Percentiles rank a stretch among this genome's conserved stretches.
These are phyloP conservation scores for Heracleum sosnowskyi DNA, from an alignment of 129 eudicot species.

Conservation along the genomic window DNA sequence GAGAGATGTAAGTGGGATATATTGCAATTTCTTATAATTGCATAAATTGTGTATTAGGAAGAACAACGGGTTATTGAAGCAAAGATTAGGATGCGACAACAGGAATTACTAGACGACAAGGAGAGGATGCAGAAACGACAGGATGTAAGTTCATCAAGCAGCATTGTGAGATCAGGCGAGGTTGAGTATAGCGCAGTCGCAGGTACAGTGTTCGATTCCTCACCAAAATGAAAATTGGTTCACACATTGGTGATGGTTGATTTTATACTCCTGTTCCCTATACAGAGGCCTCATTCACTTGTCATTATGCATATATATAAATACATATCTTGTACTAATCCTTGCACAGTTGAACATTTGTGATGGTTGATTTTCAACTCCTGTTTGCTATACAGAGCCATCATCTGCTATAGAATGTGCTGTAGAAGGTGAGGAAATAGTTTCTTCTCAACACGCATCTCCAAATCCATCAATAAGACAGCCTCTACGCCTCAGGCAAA, in stretches of 20 bases:
- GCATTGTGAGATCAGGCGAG: constrained; percentile 29
- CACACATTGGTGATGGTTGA: no score
- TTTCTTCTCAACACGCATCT: constrained; percentile 37
- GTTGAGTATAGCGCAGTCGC: constrained; percentile 44
- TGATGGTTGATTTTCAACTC: neutral
- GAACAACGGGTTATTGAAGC: constrained; percentile 99
- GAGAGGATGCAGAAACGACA: constrained; percentile 48
- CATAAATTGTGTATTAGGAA: constrained; percentile 35
- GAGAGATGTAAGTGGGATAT: neutral
- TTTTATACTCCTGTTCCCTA: no score
- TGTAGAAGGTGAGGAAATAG: constrained; percentile 63
- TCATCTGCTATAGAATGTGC: constrained; percentile 53
- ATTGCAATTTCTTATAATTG: neutral
- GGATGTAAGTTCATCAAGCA: constrained; percentile 46
- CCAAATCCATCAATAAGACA: constrained; percentile 35
- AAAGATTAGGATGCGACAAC: constrained; percentile 91
- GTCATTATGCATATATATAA: neutral
- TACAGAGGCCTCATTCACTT: neutral
- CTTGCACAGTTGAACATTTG: neutral
- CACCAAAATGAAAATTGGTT: neutral
- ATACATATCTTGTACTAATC: neutral
- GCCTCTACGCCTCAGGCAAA: constrained; percentile 46
- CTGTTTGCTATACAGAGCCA: constrained; percentile 30
- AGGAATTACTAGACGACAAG: constrained; percentile 80
- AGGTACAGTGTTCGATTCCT: constrained; percentile 27